These are phyloP conservation scores for Sphaerulina vaccinii DNA, from an alignment of 2,329 filamentous ascomycete species.

Conservation along the genomic window DNA sequence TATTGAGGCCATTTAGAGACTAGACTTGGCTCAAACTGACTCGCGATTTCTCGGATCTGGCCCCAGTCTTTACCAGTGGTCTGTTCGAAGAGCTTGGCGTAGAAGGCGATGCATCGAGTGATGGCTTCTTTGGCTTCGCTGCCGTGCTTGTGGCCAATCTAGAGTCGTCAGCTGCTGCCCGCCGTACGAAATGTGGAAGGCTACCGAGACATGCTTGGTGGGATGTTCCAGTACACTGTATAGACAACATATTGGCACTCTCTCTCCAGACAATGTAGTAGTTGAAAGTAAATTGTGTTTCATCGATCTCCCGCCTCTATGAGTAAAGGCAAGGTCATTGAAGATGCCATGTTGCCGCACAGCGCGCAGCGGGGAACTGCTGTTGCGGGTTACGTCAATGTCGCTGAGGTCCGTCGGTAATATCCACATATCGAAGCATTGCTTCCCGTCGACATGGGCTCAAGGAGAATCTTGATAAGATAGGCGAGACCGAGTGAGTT, in stretches of 20 bases:
- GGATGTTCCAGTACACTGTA: slow-evolving; percentile 44
- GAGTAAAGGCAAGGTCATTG: no score
- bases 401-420: no score
- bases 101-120: slow-evolving; percentile 47
- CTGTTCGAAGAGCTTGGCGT: slow-evolving; percentile 47
- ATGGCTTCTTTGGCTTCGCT: slow-evolving; percentile 42
- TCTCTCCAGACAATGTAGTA: no score
- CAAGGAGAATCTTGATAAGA: no score
- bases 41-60: slow-evolving; percentile 47
- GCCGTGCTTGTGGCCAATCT: slow-evolving; percentile 54
- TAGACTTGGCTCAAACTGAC: slow-evolving; percentile 49
- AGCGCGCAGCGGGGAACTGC: no score
- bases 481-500: no score
- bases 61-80: slow-evolving; percentile 50
- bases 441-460: no score
- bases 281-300: no score
- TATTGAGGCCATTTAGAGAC: slow-evolving; percentile 44
- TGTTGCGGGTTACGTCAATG: no score
- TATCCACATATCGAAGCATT: no score
- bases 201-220: slow-evolving; percentile 44
- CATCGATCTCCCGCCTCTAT: no score
- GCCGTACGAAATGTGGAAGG: not conserved
- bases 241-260: slow-evolving; percentile 40
- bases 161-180: not conserved
- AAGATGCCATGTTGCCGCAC: no score